Evolutionary conservation across 1,139 yeast species (phyloP), one percentile per base, ranked within the genome.

Genomic region (Kodamaea fungicola): DNA sequence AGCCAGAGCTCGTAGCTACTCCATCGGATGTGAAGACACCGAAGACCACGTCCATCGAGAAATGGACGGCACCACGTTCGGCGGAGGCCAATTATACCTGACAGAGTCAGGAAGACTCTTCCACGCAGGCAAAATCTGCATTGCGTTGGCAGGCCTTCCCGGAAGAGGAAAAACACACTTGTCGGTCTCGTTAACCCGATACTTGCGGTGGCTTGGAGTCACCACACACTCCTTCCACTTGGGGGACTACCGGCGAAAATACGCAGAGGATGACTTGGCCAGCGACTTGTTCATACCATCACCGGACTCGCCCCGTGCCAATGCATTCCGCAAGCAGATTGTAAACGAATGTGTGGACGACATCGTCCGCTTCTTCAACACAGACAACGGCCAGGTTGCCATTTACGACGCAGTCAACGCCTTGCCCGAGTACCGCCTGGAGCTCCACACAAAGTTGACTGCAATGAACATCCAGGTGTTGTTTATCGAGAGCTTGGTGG

Each of bases 391-490:
- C 8, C 98, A 92, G 62, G 87, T 94, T 22, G 98, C 96, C 10
- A 86, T 94, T 28, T 92, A 88, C 58, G 99, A 92, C 61, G 98
- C 97, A 0, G 87, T 92, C 41, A 92, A 94, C 60, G 95, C 95
- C 2, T 66, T 83, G 33, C 79, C 83, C 12, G 73, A 74, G 39
- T 84, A 83, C 48, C 73, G 98, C 48, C 54, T 72, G 12, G 74
- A 73, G 23, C 62, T 92, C 38, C 74, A 75, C 34, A 67, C 69
- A 30, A 64, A 63, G 40, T 80, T 90, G 51, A 63, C 68, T 8
- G 65, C 67, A 29, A 67, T 75, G 42, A 78, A 79, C 46, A 81
- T 90, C 41, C 90, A 84, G 55, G 83, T 85, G 16, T 62, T 92
- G 38, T 92, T 90, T 57, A 89, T 92, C 43, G 99, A 92, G 61